phyloP scores from a whole-genome alignment of 2,329 filamentous ascomycete genomes.

The Hypoxylon sp. region DNA sequence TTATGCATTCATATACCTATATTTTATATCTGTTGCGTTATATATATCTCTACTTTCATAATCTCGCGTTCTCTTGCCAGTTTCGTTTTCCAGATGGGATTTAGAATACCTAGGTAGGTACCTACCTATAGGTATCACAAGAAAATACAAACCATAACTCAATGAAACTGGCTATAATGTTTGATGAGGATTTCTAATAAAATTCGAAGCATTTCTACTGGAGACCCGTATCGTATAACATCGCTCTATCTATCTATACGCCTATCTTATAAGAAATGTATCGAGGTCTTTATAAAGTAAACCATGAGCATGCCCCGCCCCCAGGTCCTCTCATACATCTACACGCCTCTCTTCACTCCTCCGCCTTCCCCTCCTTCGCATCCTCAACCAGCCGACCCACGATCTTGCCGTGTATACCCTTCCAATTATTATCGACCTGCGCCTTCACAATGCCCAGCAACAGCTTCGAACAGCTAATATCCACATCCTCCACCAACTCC shows the following conservation, averaged over 20 bases:
- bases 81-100: not conserved
- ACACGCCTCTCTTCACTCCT: not conserved
- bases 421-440: conserved; percentile 67
- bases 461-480: conserved; percentile 66
- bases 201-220: not conserved
- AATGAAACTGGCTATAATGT: not conserved
- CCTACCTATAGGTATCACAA: too few relatives aligned
- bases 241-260: not conserved
- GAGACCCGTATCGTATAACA: not conserved
- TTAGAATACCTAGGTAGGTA: too few relatives aligned
- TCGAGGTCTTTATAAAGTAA: not conserved
- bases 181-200: not conserved
- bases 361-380: conserved; percentile 32
- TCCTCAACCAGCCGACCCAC: conserved; percentile 57
- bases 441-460: conserved; percentile 65
- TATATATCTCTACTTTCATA: not conserved
- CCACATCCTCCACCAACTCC: conserved; percentile 65
- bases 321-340: not conserved
- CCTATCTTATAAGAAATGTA: not conserved
- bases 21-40: not conserved
- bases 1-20: not conserved
- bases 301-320: too few relatives aligned
- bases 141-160: not conserved
- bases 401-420: conserved; percentile 66
- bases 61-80: not conserved